Evolutionary conservation across 1,284 basidiomycete genomes (phyloP).

Genomic region (Apiotrichum gracile): DNA sequence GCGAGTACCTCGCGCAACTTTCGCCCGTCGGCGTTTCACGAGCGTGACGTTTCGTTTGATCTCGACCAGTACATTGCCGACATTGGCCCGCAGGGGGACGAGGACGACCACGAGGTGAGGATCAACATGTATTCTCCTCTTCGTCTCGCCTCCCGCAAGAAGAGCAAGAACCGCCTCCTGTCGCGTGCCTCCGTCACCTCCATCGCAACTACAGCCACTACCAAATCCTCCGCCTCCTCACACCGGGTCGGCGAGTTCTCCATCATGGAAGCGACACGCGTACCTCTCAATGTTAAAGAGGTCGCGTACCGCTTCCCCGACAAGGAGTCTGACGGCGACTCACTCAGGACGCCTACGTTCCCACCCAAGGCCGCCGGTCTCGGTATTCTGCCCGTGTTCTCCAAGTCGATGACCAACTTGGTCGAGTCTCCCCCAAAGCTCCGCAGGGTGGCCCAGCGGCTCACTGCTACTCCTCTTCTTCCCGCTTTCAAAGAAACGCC

Average conservation of each 20-base stretch:
- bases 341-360: too few species aligned
- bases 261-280: constrained; percentile 17
- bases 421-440: background rate
- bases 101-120: background rate
- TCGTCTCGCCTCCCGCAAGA: too few species aligned
- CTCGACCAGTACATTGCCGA: constrained; percentile 34
- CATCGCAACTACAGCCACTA: background rate
- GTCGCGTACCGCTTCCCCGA: background rate
- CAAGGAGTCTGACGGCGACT: background rate
- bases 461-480: background rate
- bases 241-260: constrained; percentile 10
- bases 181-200: background rate
- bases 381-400: background rate
- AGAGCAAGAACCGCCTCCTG: background rate
- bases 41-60: constrained; percentile 28
- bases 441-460: background rate
- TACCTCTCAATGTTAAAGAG: background rate
- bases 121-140: too few species aligned
- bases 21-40: background rate
- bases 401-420: constrained; percentile 7
- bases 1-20: too few species aligned
- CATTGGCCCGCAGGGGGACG: constrained; percentile 8
- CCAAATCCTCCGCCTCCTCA: background rate
- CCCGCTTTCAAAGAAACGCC: background rate
- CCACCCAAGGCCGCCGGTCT: background rate